Percentiles rank a stretch among this genome's conserved stretches.
Conservation (phyloP, 2,329 filamentous ascomycete genomes). For the Balansia obtecta region DNA sequence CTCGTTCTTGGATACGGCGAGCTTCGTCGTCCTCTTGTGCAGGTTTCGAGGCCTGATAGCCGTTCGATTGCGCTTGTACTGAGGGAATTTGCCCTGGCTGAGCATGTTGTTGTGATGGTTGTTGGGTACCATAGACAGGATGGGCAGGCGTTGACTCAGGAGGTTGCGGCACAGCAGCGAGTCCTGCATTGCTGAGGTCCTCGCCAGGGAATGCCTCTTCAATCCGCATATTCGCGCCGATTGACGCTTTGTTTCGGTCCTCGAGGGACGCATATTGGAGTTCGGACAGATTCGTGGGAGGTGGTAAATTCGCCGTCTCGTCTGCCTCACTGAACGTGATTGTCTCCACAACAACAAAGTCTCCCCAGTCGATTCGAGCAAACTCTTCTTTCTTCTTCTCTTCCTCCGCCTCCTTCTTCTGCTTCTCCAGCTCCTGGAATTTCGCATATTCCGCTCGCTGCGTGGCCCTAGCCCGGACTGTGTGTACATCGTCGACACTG, state of each 20-base stretch:
- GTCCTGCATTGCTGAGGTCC: constrained; percentile 36
- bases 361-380: constrained; percentile 92
- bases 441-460: constrained; percentile 80
- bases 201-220: constrained; percentile 90
- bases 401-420: constrained; percentile 77
- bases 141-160: constrained; percentile 33
- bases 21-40: constrained; percentile 50
- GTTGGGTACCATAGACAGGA: constrained; percentile 27
- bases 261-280: constrained; percentile 90
- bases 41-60: constrained; percentile 20
- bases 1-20: constrained; percentile 49
- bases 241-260: constrained; percentile 83
- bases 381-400: constrained; percentile 67
- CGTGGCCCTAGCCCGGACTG: constrained; percentile 68
- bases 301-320: constrained; percentile 73
- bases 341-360: constrained; percentile 92
- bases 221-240: constrained; percentile 70
- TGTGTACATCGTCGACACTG: constrained; percentile 68
- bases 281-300: constrained; percentile 80
- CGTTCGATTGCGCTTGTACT: constrained; percentile 17
- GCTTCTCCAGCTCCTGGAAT: constrained; percentile 72
- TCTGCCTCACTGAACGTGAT: constrained; percentile 85
- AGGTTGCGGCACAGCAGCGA: constrained; percentile 23
- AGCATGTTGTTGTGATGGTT: constrained; percentile 17
- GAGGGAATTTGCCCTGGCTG: constrained; percentile 26